Evolutionary conservation across 2,329 filamentous ascomycete genomes (phyloP), one percentile per base, ranked within the genome.

Genomic region (Penicillium verrucosum): DNA sequence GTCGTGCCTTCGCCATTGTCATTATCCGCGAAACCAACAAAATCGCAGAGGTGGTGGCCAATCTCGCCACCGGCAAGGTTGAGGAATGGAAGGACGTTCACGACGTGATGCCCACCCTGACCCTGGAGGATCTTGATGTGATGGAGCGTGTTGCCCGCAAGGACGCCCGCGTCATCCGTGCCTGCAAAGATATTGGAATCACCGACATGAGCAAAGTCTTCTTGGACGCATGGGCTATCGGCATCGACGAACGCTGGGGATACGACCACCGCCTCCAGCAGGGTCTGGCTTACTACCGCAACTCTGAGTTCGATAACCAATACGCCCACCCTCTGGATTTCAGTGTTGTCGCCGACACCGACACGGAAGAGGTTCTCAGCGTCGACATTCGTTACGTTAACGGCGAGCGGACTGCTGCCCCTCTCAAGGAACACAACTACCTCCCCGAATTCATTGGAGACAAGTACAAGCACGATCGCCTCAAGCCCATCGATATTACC

Each of bases 101-200:
- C 23, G 74, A 81, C 38, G 78, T 81, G 25, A 77, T 76, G 47
- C 79, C 79, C 1, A 80, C 77, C 10, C 62, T 74, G n/a, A 73
- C 71, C 14, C 60, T 72, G 0, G 70, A 73, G 42, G 71, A 73
- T 54, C 59, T 73, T 21, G 70, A 72, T 54, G 61, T 73, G 27
- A 70, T 69, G 55, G 71, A 73, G 60, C 70, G 69, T 34, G 64
- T 71, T 38, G 67, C 68, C 23, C 68, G 70, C 43, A 53, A 61
- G 14, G 70, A 73, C 32, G 50, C 68, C 4, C 66, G 69, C 9
- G 70, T 75, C 3, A 69, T 71, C 47, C 57, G 68, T 14, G 70
- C 68, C 16, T 74, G 72, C 55, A 64, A 65, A 10, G 71, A 70
- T 7, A 65, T 74, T 21, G 72, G 72, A 41, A 73, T 74, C 37